Percentiles rank a stretch among this genome's conserved stretches.
Conservation (phyloP, 495 filamentous ascomycete species). For the Trichoderma orchidacearum region DNA sequence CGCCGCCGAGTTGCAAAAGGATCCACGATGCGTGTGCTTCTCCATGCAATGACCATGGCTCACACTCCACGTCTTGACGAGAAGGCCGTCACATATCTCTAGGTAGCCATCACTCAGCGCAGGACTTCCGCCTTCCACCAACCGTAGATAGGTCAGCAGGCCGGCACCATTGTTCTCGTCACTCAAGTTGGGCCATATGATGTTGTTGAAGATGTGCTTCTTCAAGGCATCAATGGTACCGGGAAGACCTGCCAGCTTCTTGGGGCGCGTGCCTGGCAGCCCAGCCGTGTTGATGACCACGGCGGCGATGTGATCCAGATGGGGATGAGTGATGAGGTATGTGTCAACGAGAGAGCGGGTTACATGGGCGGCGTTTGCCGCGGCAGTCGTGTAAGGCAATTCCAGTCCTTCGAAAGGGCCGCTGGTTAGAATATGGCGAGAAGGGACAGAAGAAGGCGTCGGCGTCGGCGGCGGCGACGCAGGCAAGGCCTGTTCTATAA, state of each 20-base stretch:
- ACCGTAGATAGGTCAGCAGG: constrained; percentile 75
- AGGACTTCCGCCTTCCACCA: constrained; percentile 76
- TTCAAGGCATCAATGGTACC: constrained; percentile 81
- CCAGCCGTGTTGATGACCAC: constrained; percentile 87
- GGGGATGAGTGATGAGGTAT: constrained; percentile 84
- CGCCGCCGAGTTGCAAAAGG: constrained; percentile 13
- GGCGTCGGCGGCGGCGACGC: not conserved
- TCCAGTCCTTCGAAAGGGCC: constrained; percentile 65
- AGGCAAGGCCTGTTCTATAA: constrained; percentile 38
- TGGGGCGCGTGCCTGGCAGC: constrained; percentile 59
- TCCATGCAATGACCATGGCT: constrained; percentile 83
- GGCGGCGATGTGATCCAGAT: constrained; percentile 84
- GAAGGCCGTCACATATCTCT: constrained; percentile 68
- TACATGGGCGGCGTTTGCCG: constrained; percentile 69
- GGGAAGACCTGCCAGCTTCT: constrained; percentile 71
- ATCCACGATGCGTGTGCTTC: constrained; percentile 47
- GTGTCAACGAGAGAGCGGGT: constrained; percentile 68
- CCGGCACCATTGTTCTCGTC: constrained; percentile 94
- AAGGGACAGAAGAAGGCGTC: constrained; percentile 2
- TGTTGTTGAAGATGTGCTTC: constrained; percentile 87
- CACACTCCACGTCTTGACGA: constrained; percentile 63
- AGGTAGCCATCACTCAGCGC: constrained; percentile 76
- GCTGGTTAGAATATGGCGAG: constrained; percentile 18
- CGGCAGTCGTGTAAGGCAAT: constrained; percentile 43
- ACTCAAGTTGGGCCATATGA: constrained; percentile 95